phyloP scores from a whole-genome alignment of 495 filamentous ascomycete genomes.

The Penicillium macrosclerotiorum region DNA sequence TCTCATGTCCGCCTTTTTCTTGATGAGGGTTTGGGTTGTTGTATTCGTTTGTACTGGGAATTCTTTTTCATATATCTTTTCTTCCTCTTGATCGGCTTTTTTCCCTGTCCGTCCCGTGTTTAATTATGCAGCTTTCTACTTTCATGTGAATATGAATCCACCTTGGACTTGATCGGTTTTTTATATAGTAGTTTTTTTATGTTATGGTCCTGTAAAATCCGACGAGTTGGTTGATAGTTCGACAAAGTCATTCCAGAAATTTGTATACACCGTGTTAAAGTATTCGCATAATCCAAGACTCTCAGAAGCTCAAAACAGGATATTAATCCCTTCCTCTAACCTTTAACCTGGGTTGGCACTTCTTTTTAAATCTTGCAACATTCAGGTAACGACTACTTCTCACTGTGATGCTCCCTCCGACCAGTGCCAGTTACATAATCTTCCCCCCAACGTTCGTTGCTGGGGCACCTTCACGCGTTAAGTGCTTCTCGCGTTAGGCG shows the following conservation, averaged over 20 bases:
- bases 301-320: no score
- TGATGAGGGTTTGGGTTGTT: not conserved
- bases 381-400: no score
- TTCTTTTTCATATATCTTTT: not conserved
- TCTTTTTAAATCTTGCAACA: no score
- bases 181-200: conserved; percentile 13
- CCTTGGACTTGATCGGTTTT: conserved; percentile 5
- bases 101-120: conserved; percentile 2
- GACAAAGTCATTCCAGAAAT: no score
- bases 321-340: no score
- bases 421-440: conserved; percentile 17
- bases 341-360: no score
- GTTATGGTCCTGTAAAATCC: no score
- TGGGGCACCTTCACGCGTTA: conserved; percentile 33
- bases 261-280: no score
- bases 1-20: no score
- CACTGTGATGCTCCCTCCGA: no score
- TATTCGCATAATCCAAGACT: no score
- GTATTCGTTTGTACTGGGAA: not conserved
- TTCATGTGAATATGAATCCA: conserved; percentile 21
- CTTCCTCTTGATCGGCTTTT: no score
- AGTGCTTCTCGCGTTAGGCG: conserved; percentile 35
- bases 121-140: conserved; percentile 12
- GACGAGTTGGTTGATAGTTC: not conserved
- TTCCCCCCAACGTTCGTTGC: conserved; percentile 27